A percentile compares a stretch with the other conserved stretches of the same genome.
phyloP scores from a whole-genome alignment of 192 early-diverging fungal species.

The Coemansia pectinata region DNA sequence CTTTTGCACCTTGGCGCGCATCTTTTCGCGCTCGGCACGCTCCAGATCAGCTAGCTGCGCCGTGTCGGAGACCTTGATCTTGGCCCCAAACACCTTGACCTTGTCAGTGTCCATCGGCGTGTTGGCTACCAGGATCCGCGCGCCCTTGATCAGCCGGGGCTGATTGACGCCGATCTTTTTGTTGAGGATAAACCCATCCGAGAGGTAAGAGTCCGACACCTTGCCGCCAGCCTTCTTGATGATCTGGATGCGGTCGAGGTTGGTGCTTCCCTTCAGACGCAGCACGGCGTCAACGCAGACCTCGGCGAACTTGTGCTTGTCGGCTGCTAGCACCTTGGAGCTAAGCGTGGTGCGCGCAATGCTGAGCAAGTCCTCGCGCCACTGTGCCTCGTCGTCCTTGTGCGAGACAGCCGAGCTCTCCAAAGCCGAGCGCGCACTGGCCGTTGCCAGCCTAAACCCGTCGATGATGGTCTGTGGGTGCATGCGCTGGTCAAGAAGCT shows the following conservation, averaged over 20 bases:
- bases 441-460: slow-evolving; percentile 88
- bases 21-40: slow-evolving; percentile 97
- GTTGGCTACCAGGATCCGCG: slow-evolving; percentile 96
- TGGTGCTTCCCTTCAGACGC: slow-evolving; percentile 93
- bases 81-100: slow-evolving; percentile 99
- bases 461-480: slow-evolving; percentile 98
- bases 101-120: slow-evolving; percentile 99
- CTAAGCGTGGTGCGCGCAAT: slow-evolving; percentile 97
- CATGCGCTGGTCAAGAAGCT: slow-evolving; percentile 89
- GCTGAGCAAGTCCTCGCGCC: slow-evolving; percentile 90
- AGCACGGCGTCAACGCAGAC: slow-evolving; percentile 97
- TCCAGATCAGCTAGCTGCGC: slow-evolving; percentile 98
- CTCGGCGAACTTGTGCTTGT: slow-evolving; percentile 95
- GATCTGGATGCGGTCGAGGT: slow-evolving; percentile 98
- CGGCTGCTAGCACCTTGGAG: slow-evolving; percentile 94
- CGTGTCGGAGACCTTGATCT: slow-evolving; percentile 93
- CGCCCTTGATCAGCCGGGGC: slow-evolving; percentile 95
- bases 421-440: slow-evolving; percentile 80
- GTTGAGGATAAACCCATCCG: slow-evolving; percentile 97
- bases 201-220: slow-evolving; percentile 92
- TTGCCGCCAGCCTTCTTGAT: slow-evolving; percentile 98
- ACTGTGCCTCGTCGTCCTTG: slow-evolving; percentile 66
- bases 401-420: slow-evolving; percentile 81
- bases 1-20: slow-evolving; percentile 98
- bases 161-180: slow-evolving; percentile 99